A percentile compares a stretch with the other conserved stretches of the same genome.
These are phyloP conservation scores for Peronosclerospora sorghi DNA, from an alignment of 352 stramenopile species.

Conservation along the genomic window DNA sequence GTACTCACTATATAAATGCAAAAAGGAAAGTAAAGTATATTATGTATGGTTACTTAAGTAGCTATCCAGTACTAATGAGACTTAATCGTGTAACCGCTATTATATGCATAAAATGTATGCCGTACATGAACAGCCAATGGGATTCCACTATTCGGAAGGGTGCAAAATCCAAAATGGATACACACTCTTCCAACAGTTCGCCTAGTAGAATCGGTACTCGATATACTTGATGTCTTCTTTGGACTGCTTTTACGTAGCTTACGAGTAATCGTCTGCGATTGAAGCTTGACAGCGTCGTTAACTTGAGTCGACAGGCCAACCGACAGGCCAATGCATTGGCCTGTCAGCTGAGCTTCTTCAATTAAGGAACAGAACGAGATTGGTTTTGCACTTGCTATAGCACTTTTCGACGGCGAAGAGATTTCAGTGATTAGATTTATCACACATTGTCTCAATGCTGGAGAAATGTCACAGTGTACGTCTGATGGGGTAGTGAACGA, in stretches of 20 bases:
- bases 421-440: constrained; percentile 7
- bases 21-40: too few species aligned
- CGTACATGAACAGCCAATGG: too few species aligned
- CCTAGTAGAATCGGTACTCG: not conserved
- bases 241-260: not conserved
- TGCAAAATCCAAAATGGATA: too few species aligned
- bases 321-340: not conserved
- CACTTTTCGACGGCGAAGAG: not conserved
- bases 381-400: not conserved
- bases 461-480: not conserved
- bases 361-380: constrained; percentile 7
- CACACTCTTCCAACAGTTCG: too few species aligned
- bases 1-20: too few species aligned
- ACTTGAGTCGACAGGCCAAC: not conserved
- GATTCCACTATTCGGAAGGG: too few species aligned
- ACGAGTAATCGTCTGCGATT: constrained; percentile 9
- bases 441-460: constrained; percentile 8
- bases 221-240: not conserved
- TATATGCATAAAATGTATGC: too few species aligned
- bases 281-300: not conserved
- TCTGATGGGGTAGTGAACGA: not conserved
- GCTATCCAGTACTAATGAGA: too few species aligned
- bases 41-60: too few species aligned
- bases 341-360: constrained; percentile 6
- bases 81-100: too few species aligned